These are phyloP conservation scores for Aureobasidium sp. DNA, from an alignment of 2,329 filamentous ascomycete species.

Conservation along the genomic window DNA sequence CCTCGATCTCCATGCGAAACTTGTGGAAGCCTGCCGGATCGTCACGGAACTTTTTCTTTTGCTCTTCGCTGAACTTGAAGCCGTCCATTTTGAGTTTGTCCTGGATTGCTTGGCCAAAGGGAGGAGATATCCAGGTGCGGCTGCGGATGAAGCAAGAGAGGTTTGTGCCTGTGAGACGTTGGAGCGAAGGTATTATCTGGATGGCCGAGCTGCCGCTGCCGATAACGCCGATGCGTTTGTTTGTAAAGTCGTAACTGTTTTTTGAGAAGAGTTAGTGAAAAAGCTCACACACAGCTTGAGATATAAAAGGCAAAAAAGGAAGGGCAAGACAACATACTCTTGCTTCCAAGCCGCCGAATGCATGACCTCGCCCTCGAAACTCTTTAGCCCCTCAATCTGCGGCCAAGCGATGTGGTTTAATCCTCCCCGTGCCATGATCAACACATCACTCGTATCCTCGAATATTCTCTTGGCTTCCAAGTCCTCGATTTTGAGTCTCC, in stretches of 20 bases:
- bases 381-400: slow-evolving; percentile 43
- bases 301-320: neutral
- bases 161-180: slow-evolving; percentile 35
- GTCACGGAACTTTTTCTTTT: slow-evolving; percentile 30
- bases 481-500: slow-evolving; percentile 31
- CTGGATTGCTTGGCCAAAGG: slow-evolving; percentile 23
- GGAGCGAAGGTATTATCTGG: slow-evolving; percentile 33
- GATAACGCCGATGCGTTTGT: slow-evolving; percentile 22
- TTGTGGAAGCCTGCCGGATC: slow-evolving; percentile 36
- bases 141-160: slow-evolving; percentile 46
- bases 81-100: slow-evolving; percentile 31
- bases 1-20: slow-evolving; percentile 39
- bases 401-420: slow-evolving; percentile 49
- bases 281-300: neutral
- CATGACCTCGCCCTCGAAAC: slow-evolving; percentile 48
- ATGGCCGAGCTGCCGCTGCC: slow-evolving; percentile 30
- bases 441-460: slow-evolving; percentile 40
- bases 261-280: neutral
- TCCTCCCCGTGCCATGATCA: slow-evolving; percentile 45
- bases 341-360: slow-evolving; percentile 53
- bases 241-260: slow-evolving; percentile 20
- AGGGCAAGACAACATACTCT: slow-evolving; percentile 21
- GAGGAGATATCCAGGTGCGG: slow-evolving; percentile 45
- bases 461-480: slow-evolving; percentile 24
- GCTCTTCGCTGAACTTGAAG: slow-evolving; percentile 19